phyloP scores from a whole-genome alignment of 2,329 filamentous ascomycete species.

The Aspergillus puulaauensis region DNA sequence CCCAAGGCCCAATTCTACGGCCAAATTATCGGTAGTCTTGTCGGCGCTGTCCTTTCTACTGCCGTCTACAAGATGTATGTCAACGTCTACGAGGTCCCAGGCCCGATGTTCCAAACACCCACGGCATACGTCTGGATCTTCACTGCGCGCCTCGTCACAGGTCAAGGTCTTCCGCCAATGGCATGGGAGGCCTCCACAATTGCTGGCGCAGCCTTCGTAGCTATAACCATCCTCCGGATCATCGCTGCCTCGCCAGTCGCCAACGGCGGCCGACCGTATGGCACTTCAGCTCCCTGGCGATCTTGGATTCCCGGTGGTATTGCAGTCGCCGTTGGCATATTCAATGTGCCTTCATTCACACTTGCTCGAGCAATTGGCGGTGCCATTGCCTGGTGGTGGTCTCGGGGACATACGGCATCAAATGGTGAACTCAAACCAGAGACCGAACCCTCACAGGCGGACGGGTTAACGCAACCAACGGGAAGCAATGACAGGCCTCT shows the following conservation, averaged over 20 bases:
- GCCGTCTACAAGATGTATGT: constrained; percentile 89
- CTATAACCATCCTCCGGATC: constrained; percentile 70
- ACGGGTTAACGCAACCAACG: neutral
- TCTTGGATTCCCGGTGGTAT: constrained; percentile 85
- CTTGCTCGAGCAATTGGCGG: constrained; percentile 84
- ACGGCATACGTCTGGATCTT: constrained; percentile 98
- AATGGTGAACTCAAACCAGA: neutral
- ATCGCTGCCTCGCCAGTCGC: constrained; percentile 41
- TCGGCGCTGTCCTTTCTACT: constrained; percentile 82
- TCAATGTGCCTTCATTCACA: constrained; percentile 95
- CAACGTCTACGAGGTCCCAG: constrained; percentile 82
- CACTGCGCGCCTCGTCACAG: constrained; percentile 88
- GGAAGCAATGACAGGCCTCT: neutral
- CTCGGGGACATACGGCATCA: constrained; percentile 41
- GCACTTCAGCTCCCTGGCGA: constrained; percentile 59
- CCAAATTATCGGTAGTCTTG: constrained; percentile 84
- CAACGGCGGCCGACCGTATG: constrained; percentile 30
- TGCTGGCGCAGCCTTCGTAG: constrained; percentile 71
- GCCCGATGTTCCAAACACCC: constrained; percentile 86
- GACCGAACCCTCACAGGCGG: neutral
- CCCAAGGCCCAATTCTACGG: constrained; percentile 97
- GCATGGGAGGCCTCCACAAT: constrained; percentile 76
- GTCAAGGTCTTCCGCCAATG: constrained; percentile 80
- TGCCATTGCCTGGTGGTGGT: constrained; percentile 75
- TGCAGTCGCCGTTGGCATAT: constrained; percentile 96